phyloP scores from a whole-genome alignment of 345 rosid species.

The Pugionium cornutum region DNA sequence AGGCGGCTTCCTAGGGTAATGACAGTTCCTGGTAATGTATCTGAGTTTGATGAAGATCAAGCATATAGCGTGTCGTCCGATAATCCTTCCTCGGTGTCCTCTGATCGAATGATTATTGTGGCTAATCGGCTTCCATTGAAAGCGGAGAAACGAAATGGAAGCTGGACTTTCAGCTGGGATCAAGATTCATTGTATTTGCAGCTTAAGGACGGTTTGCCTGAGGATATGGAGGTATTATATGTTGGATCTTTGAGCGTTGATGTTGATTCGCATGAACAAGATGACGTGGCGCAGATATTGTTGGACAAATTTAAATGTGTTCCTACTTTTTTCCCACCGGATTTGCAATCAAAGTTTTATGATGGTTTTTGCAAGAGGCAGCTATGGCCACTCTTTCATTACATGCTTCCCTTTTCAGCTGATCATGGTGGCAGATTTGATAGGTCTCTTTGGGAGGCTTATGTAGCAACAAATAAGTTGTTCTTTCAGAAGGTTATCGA shows the following conservation, averaged over 20 bases:
- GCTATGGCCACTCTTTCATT: slow-evolving; percentile 45
- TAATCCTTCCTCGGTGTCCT: slow-evolving; percentile 41
- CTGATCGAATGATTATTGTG: slow-evolving; percentile 46
- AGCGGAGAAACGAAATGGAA: slow-evolving; percentile 40
- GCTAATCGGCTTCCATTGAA: slow-evolving; percentile 43
- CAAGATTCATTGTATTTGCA: slow-evolving; percentile 42
- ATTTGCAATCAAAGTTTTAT: slow-evolving; percentile 39
- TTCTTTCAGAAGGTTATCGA: slow-evolving; percentile 44
- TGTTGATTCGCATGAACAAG: slow-evolving; percentile 38
- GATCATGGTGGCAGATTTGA: slow-evolving; percentile 48
- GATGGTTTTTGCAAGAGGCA: slow-evolving; percentile 47
- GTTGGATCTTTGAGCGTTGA: slow-evolving; percentile 46
- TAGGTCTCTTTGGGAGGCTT: slow-evolving; percentile 47
- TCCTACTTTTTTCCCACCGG: slow-evolving; percentile 43
- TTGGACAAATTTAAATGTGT: slow-evolving; percentile 45
- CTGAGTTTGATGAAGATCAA: slow-evolving; percentile 45
- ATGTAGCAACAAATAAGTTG: slow-evolving; percentile 43
- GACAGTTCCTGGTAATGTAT: slow-evolving; percentile 45
- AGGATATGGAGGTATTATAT: slow-evolving; percentile 46
- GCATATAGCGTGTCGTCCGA: slow-evolving; percentile 43
- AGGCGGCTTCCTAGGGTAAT: slow-evolving; percentile 43
- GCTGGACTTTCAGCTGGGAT: slow-evolving; percentile 46
- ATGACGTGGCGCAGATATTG: slow-evolving; percentile 44
- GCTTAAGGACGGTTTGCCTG: slow-evolving; percentile 47
- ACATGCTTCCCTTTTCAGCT: slow-evolving; percentile 46